Base-by-base conservation (phyloP, 2,329 filamentous ascomycete genomes). In the Cladorrhinum sp. region DNA sequence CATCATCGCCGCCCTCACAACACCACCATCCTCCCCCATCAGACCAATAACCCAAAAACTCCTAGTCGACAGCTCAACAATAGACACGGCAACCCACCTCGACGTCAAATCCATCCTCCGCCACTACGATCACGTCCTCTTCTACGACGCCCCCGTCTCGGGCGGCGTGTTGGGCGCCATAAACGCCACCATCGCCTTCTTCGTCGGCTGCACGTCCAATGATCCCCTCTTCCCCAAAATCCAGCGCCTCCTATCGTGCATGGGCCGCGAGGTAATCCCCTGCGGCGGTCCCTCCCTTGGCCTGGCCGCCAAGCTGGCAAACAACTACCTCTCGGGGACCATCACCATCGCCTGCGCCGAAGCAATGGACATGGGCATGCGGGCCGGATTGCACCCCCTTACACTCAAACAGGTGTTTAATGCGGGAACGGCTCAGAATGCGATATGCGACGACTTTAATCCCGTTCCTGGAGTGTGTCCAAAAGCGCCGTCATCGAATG, bases 61-160 rank as follows among this genome's bases (percentile, higher is more conserved):
- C 20, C 88, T 90, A 68, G 87, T 91, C 65, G 88, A 91, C 71
- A 87, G 83, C 66, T 90, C 87, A 10, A 91, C 88, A 1, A 91
- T 91, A 68, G 88, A 91, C 70, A 85, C 86, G 0, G 79, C 79
- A 59, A 87, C 85, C 1, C 64, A 38, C 51, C 56, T 69, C 18
- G 22, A 59, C 24, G 58, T 67, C 13, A 65, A 64, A 20, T 51
- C 61, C 5, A 36, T 56, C n/a, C 55, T 68, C 13, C 1, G 23
- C 50, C 9, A 60, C 62, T 2, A 62, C 66, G 7, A 50, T 48
- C 9, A 60, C 62, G 16, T 10, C 3, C 60, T 60, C 7, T 76
- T 75, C 60, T 73, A 74, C 57, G 74, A 76, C 57, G 72, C 74
- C 3, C 74, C 74, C 1, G 72, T 76, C 8, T 71, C 67, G 8